These are phyloP conservation scores for Ampelomyces quisqualis DNA, from an alignment of 2,329 filamentous ascomycete genomes.

Conservation along the genomic window DNA sequence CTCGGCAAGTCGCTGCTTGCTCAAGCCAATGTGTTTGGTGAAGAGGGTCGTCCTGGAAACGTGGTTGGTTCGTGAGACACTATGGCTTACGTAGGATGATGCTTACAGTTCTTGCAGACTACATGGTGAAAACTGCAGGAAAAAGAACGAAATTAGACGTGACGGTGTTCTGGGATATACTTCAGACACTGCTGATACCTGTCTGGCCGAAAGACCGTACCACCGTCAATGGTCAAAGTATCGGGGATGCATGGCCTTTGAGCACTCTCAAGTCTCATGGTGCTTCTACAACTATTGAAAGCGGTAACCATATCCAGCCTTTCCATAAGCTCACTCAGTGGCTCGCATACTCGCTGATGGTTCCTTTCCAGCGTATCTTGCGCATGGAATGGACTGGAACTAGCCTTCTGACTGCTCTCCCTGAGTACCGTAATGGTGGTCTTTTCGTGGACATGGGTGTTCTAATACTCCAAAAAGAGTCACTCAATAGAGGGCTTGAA, in stretches of 20 bases:
- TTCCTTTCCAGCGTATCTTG: conserved; percentile 72
- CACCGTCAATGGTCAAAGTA: conserved; percentile 74
- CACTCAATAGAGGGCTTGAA: conserved; percentile 67
- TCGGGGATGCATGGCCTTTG: conserved; percentile 93
- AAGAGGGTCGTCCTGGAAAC: conserved; percentile 79
- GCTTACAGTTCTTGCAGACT: conserved; percentile 8
- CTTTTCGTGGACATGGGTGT: conserved; percentile 82
- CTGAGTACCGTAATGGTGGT: conserved; percentile 90
- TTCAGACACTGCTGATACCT: conserved; percentile 78
- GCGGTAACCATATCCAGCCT: conserved; percentile 66
- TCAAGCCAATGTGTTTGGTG: conserved; percentile 72
- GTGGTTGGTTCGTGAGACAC: conserved; percentile 70
- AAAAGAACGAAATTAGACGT: conserved; percentile 58
- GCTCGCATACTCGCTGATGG: conserved; percentile 91
- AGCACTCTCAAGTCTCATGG: conserved; percentile 68
- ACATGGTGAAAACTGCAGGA: conserved; percentile 20
- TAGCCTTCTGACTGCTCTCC: conserved; percentile 81
- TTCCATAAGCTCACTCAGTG: conserved; percentile 91
- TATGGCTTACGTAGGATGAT: not conserved
- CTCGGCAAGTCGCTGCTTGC: conserved; percentile 74
- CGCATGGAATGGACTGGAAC: conserved; percentile 76
- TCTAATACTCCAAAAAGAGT: conserved; percentile 67
- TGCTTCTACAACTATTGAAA: conserved; percentile 47
- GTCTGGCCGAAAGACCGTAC: conserved; percentile 90
- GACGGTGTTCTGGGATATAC: conserved; percentile 80